These are phyloP conservation scores for Aspergillus tanneri DNA, from an alignment of 2,329 filamentous ascomycete species.

Conservation along the genomic window DNA sequence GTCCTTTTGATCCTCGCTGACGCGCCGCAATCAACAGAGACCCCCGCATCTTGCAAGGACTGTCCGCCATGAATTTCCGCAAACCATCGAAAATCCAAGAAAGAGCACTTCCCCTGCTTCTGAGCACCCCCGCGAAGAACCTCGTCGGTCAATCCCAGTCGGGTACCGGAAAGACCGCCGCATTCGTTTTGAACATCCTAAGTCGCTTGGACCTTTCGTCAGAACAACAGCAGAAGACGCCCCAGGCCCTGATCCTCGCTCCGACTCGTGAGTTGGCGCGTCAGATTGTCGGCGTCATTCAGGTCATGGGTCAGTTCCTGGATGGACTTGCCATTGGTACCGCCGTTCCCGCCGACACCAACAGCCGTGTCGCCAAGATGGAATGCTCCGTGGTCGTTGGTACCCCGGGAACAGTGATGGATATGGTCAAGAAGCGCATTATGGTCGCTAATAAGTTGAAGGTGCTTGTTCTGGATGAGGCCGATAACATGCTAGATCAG, in stretches of 20 bases:
- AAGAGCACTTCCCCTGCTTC: conserved; percentile 83
- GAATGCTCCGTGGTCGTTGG: conserved; percentile 81
- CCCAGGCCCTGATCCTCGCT: conserved; percentile 85
- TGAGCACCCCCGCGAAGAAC: conserved; percentile 82
- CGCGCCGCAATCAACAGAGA: conserved; percentile 47
- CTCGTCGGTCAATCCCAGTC: conserved; percentile 99
- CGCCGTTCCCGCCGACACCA: conserved; percentile 73
- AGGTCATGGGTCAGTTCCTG: conserved; percentile 80
- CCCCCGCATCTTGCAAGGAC: conserved; percentile 69
- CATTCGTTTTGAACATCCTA: conserved; percentile 89
- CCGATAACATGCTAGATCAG: conserved; percentile 97
- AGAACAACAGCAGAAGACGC: conserved; percentile 55
- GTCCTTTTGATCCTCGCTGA: conserved; percentile 4
- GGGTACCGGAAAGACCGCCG: conserved; percentile 95
- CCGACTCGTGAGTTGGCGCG: conserved; percentile 92
- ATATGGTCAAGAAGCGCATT: conserved; percentile 74
- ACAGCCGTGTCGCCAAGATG: conserved; percentile 67
- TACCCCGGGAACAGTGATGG: conserved; percentile 89
- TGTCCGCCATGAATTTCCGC: conserved; percentile 79
- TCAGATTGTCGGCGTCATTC: conserved; percentile 85
- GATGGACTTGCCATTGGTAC: conserved; percentile 72
- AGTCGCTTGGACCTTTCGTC: conserved; percentile 75
- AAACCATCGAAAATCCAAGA: conserved; percentile 99
- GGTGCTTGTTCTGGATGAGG: conserved; percentile 90
- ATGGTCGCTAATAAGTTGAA: conserved; percentile 71